A percentile compares a stretch with the other conserved stretches of the same genome.
Conservation (phyloP, 2,329 filamentous ascomycete species). For the Colletotrichum destructivum region DNA sequence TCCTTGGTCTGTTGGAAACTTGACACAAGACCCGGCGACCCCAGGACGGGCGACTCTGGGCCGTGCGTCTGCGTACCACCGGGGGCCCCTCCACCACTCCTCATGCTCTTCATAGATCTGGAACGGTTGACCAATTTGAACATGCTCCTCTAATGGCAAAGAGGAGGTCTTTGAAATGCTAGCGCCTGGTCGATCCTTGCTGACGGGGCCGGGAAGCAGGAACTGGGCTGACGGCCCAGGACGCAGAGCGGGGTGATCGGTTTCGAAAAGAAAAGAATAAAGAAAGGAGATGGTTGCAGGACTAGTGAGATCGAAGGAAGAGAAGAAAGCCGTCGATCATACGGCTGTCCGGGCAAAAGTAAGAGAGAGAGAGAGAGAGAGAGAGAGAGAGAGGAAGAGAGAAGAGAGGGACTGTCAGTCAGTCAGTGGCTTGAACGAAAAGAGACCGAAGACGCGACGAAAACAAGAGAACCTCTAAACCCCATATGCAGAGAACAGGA, state of each 20-base stretch:
- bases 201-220: slow-evolving; percentile 35
- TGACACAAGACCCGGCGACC: slow-evolving; percentile 53
- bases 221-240: slow-evolving; percentile 26
- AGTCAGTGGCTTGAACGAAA: slow-evolving; percentile 19
- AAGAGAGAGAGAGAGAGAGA: slow-evolving; percentile 1
- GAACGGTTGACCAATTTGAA: slow-evolving; percentile 53
- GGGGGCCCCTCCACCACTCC: slow-evolving; percentile 43
- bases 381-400: slow-evolving; percentile 1
- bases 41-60: slow-evolving; percentile 44
- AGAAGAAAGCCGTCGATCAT: neutral
- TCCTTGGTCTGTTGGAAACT: slow-evolving; percentile 53
- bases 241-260: slow-evolving; percentile 31
- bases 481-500: slow-evolving; percentile 35
- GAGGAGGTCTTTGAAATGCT: slow-evolving; percentile 34
- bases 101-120: slow-evolving; percentile 49
- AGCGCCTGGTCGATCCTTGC: slow-evolving; percentile 38
- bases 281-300: slow-evolving; percentile 24
- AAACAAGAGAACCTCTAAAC: slow-evolving; percentile 10
- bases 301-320: slow-evolving; percentile 19
- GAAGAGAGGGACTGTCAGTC: neutral
- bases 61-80: slow-evolving; percentile 45
- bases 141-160: slow-evolving; percentile 47
- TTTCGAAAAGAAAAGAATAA: slow-evolving; percentile 21
- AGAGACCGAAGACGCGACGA: slow-evolving; percentile 30
- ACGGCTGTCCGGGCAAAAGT: neutral